Conservation (phyloP, 2,329 filamentous ascomycete genomes). For the Colletotrichum endophyticum region DNA sequence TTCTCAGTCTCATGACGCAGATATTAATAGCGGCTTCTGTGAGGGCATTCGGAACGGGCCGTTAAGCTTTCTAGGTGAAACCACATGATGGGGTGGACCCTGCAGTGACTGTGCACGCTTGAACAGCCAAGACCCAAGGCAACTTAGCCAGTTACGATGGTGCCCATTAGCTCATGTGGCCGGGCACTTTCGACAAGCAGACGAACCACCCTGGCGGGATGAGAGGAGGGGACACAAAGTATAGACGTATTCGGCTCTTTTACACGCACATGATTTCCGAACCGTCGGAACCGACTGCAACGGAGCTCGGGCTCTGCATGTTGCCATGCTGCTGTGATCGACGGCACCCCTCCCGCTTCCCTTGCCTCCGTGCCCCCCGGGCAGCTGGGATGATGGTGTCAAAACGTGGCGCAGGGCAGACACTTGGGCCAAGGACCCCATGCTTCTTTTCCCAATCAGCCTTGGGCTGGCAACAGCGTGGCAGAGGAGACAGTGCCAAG, state of each 20-base stretch:
- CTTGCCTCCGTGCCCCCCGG: background rate
- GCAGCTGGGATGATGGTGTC: background rate
- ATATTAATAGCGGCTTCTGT: background rate
- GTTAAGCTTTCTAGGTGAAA: slow-evolving; percentile 9
- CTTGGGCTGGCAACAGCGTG: background rate
- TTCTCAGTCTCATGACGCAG: background rate
- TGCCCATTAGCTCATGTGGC: background rate
- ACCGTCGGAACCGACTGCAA: background rate
- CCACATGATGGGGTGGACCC: background rate
- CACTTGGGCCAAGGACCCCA: background rate
- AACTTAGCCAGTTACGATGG: background rate
- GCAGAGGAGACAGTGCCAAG: background rate
- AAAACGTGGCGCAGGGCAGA: slow-evolving; percentile 3
- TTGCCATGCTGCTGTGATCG: background rate
- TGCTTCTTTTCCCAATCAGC: background rate
- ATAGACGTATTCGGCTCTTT: background rate
- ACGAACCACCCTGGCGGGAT: slow-evolving; percentile 5
- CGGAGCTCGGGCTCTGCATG: background rate
- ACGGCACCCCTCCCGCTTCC: background rate
- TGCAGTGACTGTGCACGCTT: background rate
- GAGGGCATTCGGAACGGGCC: slow-evolving; percentile 16
- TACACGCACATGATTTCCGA: background rate
- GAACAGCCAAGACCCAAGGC: background rate
- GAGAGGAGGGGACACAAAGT: background rate
- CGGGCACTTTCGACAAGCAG: background rate